Base-by-base conservation (phyloP, 352 stramenopile genomes). In the Phytopythium boreale region DNA sequence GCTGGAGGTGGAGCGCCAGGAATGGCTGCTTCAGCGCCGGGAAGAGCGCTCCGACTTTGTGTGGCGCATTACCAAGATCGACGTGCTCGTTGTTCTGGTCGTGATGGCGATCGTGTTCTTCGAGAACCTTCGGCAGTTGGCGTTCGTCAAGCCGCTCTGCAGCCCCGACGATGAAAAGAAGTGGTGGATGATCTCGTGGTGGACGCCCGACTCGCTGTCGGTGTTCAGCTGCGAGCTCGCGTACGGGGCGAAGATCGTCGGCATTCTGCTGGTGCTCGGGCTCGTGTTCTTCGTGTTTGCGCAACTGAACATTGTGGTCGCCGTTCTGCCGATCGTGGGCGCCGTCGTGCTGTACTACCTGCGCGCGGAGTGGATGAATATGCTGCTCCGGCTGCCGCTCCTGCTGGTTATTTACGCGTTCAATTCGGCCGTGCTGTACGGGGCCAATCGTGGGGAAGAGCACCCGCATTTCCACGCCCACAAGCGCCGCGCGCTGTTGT, bases 31-130 rank as follows among this genome's bases (percentile, higher is more conserved):
- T 1, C 79, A 83, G 27, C 70, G 75, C 49, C 66, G 64, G 20
- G 67, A 65, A 12, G 66, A 80, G 36, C 73, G 73, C 36, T 58
- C 73, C 1, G 64, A 62, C 4, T 89, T 89, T 39, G 80, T 89
- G 24, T 87, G 79, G 78, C 75, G 63, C 36, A 66, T 92, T 46
- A 91, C 80, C 2, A 93, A 91, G 68, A 56, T 81, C 5, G 79
- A 94, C 51, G 69, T 91, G n/a, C 47, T 94, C 11, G 70, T 94
- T 9, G 81, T 92, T 43, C 61, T 91, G 34, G 62, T 92, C 26
- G 84, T 91, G 31, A 87, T 91, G 79, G 79, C 68, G 15, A 68
- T 92, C 36, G 83, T 92, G 24, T 94, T 92, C 61, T 89, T 89
- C 34, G 83, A 92, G 26, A 89, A 79, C 58, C 37, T 94, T 22